phyloP scores from a whole-genome alignment of 495 filamentous ascomycete species.

The Pseudoneurospora amorphoporcata region DNA sequence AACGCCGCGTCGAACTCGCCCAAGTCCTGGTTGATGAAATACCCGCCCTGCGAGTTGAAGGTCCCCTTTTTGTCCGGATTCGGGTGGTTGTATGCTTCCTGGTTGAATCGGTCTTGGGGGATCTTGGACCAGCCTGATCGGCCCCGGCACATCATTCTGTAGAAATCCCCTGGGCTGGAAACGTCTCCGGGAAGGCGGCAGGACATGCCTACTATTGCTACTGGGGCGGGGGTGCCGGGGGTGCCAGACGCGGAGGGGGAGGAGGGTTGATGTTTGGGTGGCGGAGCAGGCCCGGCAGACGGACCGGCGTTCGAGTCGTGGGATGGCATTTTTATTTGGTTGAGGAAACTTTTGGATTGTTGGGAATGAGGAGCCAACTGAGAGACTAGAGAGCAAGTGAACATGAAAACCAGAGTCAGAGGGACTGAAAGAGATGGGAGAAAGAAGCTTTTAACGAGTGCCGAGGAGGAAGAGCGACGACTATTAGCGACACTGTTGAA shows the following conservation, averaged over 20 bases:
- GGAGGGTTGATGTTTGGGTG: constrained; percentile 1
- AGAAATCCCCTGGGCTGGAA: constrained; percentile 31
- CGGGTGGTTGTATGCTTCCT: constrained; percentile 59
- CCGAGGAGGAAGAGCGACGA: not conserved
- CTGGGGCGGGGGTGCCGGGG: constrained; percentile 14
- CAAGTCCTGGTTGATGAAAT: constrained; percentile 44
- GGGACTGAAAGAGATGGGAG: not conserved
- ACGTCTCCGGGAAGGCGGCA: constrained; percentile 39
- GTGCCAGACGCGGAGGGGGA: not conserved
- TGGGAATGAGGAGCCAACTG: no score
- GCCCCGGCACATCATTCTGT: constrained; percentile 32
- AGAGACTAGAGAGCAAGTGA: not conserved
- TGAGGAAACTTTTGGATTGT: no score
- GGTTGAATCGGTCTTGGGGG: constrained; percentile 56
- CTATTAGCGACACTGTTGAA: not conserved
- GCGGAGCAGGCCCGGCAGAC: constrained; percentile 7
- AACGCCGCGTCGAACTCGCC: constrained; percentile 42
- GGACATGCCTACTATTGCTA: constrained; percentile 38
- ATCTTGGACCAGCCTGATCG: constrained; percentile 34
- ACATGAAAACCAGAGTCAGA: not conserved
- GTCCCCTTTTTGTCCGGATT: constrained; percentile 31
- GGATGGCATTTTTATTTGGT: not conserved
- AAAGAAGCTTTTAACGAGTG: not conserved
- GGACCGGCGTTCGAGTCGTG: not conserved
- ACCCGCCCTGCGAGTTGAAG: constrained; percentile 38